Conservation (phyloP, 2,329 filamentous ascomycete species). For the Alternaria atra region DNA sequence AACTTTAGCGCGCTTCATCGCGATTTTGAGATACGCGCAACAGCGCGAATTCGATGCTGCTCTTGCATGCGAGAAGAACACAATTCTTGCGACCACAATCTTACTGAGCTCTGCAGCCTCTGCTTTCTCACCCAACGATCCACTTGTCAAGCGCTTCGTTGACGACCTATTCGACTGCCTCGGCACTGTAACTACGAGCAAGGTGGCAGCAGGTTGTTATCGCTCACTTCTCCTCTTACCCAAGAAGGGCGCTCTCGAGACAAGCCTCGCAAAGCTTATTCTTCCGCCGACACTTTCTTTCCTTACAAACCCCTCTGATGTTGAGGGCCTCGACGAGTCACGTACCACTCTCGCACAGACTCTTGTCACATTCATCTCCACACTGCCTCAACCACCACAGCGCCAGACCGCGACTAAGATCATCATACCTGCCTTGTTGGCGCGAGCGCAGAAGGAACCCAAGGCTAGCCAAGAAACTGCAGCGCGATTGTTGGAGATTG, state of each 20-base stretch:
- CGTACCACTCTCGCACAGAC: slow-evolving; percentile 76
- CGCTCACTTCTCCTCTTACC: slow-evolving; percentile 80
- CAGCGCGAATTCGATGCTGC: slow-evolving; percentile 79
- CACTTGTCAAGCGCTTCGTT: slow-evolving; percentile 76
- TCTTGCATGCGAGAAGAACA: slow-evolving; percentile 90
- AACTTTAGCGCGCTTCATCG: slow-evolving; percentile 82
- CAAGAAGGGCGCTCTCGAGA: slow-evolving; percentile 52
- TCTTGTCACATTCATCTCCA: slow-evolving; percentile 74
- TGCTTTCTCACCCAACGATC: slow-evolving; percentile 76
- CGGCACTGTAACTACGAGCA: slow-evolving; percentile 80
- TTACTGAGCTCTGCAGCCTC: slow-evolving; percentile 83
- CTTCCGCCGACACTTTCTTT: slow-evolving; percentile 81
- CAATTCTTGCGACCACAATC: slow-evolving; percentile 85
- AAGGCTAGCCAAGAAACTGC: slow-evolving; percentile 74
- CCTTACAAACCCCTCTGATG: slow-evolving; percentile 67
- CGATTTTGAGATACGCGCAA: slow-evolving; percentile 79
- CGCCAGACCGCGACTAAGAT: slow-evolving; percentile 72
- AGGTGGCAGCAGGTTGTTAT: slow-evolving; percentile 89
- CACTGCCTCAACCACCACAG: slow-evolving; percentile 40
- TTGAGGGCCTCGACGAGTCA: slow-evolving; percentile 82
- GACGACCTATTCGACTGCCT: slow-evolving; percentile 87
- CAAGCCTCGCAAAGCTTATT: slow-evolving; percentile 76
- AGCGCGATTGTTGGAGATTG: slow-evolving; percentile 79
- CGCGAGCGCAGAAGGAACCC: slow-evolving; percentile 70
- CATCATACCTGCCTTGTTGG: slow-evolving; percentile 78